phyloP scores from a whole-genome alignment of 78 protist genomes.

The Dictyostelium discoideum region DNA sequence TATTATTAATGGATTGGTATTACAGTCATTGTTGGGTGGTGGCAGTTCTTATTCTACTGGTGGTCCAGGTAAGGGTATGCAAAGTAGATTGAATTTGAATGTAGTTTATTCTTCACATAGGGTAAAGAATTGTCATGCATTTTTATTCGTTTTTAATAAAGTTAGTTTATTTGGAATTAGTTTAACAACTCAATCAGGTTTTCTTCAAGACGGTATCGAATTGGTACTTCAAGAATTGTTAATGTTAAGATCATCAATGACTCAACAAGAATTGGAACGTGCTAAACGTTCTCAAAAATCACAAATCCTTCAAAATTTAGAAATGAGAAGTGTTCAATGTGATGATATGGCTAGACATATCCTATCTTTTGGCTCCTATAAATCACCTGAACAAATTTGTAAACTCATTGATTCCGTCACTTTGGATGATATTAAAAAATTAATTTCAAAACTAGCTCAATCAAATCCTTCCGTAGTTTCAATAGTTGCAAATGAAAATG shows the following conservation, averaged over 20 bases:
- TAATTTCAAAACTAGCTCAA: background rate
- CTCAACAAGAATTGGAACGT: conserved; percentile 18
- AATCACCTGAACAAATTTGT: conserved; percentile 67
- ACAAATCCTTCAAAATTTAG: conserved; percentile 53
- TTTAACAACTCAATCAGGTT: conserved; percentile 20
- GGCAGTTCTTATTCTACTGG: conserved; percentile 74
- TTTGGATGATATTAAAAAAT: conserved; percentile 4
- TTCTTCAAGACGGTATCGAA: background rate
- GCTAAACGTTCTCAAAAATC: conserved; percentile 59
- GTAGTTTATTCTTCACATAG: conserved; percentile 10
- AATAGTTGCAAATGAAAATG: background rate
- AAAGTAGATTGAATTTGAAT: conserved; percentile 35
- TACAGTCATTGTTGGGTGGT: conserved; percentile 72
- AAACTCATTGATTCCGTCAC: conserved; percentile 62
- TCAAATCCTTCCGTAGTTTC: conserved; percentile 49
- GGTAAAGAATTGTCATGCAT: conserved; percentile 17
- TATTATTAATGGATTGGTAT: conserved; percentile 18
- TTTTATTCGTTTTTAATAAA: conserved; percentile 8
- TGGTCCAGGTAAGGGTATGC: conserved; percentile 86
- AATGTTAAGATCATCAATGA: background rate
- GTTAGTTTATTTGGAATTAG: conserved; percentile 31
- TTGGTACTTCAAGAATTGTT: conserved; percentile 17
- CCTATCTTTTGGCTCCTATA: background rate
- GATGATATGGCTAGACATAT: conserved; percentile 77
- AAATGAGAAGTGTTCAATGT: conserved; percentile 44